Evolutionary conservation across 1,284 basidiomycete species (phyloP), one percentile per base, ranked within the genome.

Genomic region (Ganoderma sinense): DNA sequence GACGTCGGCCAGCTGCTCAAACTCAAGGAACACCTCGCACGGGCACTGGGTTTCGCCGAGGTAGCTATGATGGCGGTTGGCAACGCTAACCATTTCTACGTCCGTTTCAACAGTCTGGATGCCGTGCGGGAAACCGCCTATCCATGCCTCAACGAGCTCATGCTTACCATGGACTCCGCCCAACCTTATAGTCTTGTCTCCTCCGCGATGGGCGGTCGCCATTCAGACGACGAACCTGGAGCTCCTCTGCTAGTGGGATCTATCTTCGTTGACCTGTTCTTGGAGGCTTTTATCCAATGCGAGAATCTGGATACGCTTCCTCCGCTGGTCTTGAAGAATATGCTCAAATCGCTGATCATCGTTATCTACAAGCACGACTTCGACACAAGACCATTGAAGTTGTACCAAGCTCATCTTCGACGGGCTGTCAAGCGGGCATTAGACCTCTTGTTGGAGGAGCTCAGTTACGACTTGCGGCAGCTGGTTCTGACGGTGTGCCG

Each of bases 341-440:
- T 91, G 59, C 79, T 93, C 62, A 91, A 92, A 78, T 82, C 85
- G 0, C 73, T 92, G n/a, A 84, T 89, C 68, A 86, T 92, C 43
- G 82, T 88, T 70, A 84, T 92, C 33, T 88, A 89, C 80, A 93
- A 93, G 78, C 89, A 92, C 71, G 88, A 93, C 75, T 87, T 93
- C 66, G 87, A 89, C 60, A 86, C 84, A 67, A 80, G 75, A 39
- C 78, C 84, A 23, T 80, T 92, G 64, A 83, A 80, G 66, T 86
- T 88, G 74, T 81, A 90, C 39, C 88, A 90, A 65, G 82, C 81
- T 31, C 71, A 80, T 29, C 80, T 92, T 5, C 85, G 88, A 41
- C 83, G 79, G 64, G 88, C 89, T 0, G 82, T 90, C 11, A 77
- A 83, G 39, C 83, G 84, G n/a, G 80, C 84, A 3, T 78, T 90